phyloP scores from a whole-genome alignment of 805 yeast species.

The Ogataea parapolymorpha region DNA sequence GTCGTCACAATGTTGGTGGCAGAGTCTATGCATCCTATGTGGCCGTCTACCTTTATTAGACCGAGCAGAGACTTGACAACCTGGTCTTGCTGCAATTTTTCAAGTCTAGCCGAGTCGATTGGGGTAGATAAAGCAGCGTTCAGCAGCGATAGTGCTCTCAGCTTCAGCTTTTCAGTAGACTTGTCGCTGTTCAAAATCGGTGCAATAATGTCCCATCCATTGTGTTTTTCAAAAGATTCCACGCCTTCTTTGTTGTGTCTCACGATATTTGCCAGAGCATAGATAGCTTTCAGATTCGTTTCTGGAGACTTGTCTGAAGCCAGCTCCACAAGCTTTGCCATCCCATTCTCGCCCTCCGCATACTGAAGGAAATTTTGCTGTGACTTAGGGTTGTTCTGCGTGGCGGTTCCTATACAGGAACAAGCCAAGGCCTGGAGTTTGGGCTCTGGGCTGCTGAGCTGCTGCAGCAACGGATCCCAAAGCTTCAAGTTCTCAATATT shows the following conservation, averaged over 20 bases:
- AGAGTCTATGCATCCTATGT: slow-evolving; percentile 55
- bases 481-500: slow-evolving; percentile 77
- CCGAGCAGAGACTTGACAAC: slow-evolving; percentile 35
- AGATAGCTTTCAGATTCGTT: slow-evolving; percentile 62
- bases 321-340: slow-evolving; percentile 43
- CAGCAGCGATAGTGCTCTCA: slow-evolving; percentile 49
- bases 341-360: slow-evolving; percentile 38
- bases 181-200: slow-evolving; percentile 15
- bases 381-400: slow-evolving; percentile 79
- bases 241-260: slow-evolving; percentile 65
- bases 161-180: slow-evolving; percentile 38
- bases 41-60: slow-evolving; percentile 34
- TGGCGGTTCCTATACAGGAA: slow-evolving; percentile 84
- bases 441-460: slow-evolving; percentile 43
- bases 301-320: slow-evolving; percentile 30
- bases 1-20: slow-evolving; percentile 48
- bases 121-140: slow-evolving; percentile 56
- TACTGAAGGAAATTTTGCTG: slow-evolving; percentile 64
- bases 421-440: slow-evolving; percentile 56
- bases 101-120: slow-evolving; percentile 37
- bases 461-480: slow-evolving; percentile 69
- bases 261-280: slow-evolving; percentile 71
- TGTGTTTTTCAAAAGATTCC: slow-evolving; percentile 46
- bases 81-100: slow-evolving; percentile 37
- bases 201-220: slow-evolving; percentile 63